Base-by-base conservation (phyloP, 2,329 filamentous ascomycete species). In the Fusarium marasasianum region DNA sequence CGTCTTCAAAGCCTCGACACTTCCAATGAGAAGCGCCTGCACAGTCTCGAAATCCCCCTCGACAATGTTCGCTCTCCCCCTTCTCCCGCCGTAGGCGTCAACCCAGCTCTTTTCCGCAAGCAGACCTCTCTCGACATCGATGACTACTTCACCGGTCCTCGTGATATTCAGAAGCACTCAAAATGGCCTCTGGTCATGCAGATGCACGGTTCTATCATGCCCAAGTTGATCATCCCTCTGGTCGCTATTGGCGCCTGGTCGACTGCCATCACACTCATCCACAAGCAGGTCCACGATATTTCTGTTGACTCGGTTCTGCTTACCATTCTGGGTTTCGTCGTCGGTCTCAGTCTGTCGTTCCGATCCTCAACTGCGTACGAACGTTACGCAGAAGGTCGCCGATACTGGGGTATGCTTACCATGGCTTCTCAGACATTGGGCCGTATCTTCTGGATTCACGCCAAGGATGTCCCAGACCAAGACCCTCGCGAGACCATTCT, bases 361-460 rank as follows among this genome's bases (percentile, higher is more conserved):
- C 90, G 93, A 66, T 93, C 89, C 72, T 91, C 92, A 5, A 94
- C 92, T 13, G 93, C 93, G 15, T 95, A 95, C 76, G 93, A 95
- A 82, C 89, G 92, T 75, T 91, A 91, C 79, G 86, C 86, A 45
- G 91, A 93, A 72, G 91, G 91, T 43, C 86, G 91, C 43, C 90
- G 89, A 76, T 89, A 86, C 76, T 92, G 90, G 90, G 85, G 90
- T 2, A 84, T 88, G 63, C 84, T 91, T 75, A 89, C 87, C 62
- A 85, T 87, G 81, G 91, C 92, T 78, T 84, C 87, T 77, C 86
- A 94, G 84, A 84, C 91, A 80, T 85, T 97, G 76, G 93, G 90
- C 76, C 91, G 95, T 29, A 87, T 93, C 15, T 93, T 96, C 79
- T 98, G 95, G 95, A 87, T 98, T 38, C 93, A 97, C 77, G 86